Evolutionary conservation across 1,139 yeast genomes (phyloP).

Genomic region (Tardiomyces blankii): DNA sequence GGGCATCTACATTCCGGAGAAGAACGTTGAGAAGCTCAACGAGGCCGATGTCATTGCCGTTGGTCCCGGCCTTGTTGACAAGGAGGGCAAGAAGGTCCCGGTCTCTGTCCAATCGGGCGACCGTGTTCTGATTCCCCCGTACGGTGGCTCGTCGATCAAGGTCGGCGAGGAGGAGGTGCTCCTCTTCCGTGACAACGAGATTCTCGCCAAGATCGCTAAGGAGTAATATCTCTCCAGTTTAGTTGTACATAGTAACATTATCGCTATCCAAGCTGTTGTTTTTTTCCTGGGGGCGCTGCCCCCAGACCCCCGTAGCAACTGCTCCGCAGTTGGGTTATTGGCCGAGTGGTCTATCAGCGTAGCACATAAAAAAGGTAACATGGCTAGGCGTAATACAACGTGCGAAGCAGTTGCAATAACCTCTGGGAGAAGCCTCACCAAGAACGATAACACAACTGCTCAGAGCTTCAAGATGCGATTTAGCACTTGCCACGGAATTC

Average conservation of each 20-base stretch:
- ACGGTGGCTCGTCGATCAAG: slow-evolving; percentile 80
- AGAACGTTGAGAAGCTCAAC: slow-evolving; percentile 88
- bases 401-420: no score
- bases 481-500: no score
- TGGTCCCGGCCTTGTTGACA: slow-evolving; percentile 51
- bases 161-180: slow-evolving; percentile 56
- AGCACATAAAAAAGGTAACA: no score
- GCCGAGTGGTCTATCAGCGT: no score
- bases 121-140: slow-evolving; percentile 83
- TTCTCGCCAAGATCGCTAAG: slow-evolving; percentile 76
- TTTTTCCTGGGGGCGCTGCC: no score
- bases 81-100: slow-evolving; percentile 30
- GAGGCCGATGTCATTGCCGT: slow-evolving; percentile 34
- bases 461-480: no score
- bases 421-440: no score
- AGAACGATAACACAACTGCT: no score
- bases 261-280: neutral
- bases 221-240: slow-evolving; percentile 12
- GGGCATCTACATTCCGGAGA: slow-evolving; percentile 93
- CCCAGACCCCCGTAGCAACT: no score
- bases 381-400: no score
- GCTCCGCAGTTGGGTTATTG: no score
- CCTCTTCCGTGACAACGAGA: slow-evolving; percentile 73
- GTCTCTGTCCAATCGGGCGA: slow-evolving; percentile 81
- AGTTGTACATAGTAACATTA: slow-evolving; percentile 4